Base-by-base conservation (phyloP, 441 rosid genomes). In the Euphorbia schlechtendalii region DNA sequence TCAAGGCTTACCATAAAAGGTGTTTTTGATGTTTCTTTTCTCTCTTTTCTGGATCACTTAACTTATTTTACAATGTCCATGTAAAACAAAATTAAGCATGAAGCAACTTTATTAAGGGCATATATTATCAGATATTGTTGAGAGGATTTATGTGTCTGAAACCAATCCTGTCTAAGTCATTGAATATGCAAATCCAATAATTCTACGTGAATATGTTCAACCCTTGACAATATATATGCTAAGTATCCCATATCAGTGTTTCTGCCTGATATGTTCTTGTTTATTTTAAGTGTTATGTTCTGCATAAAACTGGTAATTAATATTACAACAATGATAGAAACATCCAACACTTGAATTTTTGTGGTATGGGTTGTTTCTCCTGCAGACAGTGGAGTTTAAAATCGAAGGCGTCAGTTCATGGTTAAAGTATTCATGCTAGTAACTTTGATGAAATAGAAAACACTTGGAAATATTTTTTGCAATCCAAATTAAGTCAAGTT, bases 71-170 rank as follows among this genome's bases (percentile, higher is more conserved):
- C 56, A 56, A 17, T 15, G 13, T n/a, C 45, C 68, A 61, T 38
- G 38, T 49, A 60, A 64, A 64, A 63, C 61, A 66, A 64, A 70
- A 59, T 76, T 68, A 56, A 76, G 76, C 87, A 74, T 73, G 74
- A 73, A 76, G 68, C 28, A 78, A 84, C 64, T 81, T 81, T 78
- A 74, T 79, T 73, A 68, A 75, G 88, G 78, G 75, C 74, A 74
- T 61, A 32, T 32, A 32, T 32, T 6, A 32, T 32, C 71, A 70
- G 77, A 73, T 74, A 69, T 71, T 54, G 70, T 78, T 71, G 73
- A 64, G 54, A 70, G 72, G 67, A 75, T 80, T 67, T 69, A 73
- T 73, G 52, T 63, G 79, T 80, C 64, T 69, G 61, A 69, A 71
- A 64, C 68, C 74, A 74, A 73, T 77, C 78, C 74, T 65, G 49